phyloP scores from a whole-genome alignment of 192 early-diverging fungal species.

The Backusella australiensis region DNA sequence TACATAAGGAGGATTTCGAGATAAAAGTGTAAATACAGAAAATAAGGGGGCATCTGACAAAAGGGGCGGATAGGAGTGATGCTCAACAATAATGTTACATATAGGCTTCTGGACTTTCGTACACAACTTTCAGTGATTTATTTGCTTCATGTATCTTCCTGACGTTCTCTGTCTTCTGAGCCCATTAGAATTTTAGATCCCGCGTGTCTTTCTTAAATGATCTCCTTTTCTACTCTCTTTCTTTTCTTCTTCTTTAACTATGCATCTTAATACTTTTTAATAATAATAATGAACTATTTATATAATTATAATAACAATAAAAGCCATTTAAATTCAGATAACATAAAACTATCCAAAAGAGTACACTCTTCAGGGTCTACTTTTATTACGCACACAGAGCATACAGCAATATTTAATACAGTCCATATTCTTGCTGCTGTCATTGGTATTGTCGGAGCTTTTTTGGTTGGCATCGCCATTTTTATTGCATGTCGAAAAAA shows the following conservation, averaged over 20 bases:
- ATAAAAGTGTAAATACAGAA: not conserved
- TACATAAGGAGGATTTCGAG: slow-evolving; percentile 2
- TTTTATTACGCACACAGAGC: slow-evolving; percentile 7
- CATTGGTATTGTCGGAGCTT: slow-evolving; percentile 6
- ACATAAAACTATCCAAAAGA: not conserved
- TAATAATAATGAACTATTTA: not conserved
- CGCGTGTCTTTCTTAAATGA: not conserved
- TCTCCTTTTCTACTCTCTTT: slow-evolving; percentile 3
- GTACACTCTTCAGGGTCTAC: not conserved
- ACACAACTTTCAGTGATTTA: not conserved
- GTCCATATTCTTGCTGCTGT: slow-evolving; percentile 18
- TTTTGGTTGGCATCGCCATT: slow-evolving; percentile 5
- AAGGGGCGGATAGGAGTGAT: slow-evolving; percentile 3
- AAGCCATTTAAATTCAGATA: not conserved
- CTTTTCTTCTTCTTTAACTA: not conserved
- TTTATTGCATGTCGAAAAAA: slow-evolving; percentile 11
- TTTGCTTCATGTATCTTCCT: slow-evolving; percentile 17
- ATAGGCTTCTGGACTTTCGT: not conserved
- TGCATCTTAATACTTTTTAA: slow-evolving; percentile 5
- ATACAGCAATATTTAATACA: not conserved
- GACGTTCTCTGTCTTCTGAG: slow-evolving; percentile 14
- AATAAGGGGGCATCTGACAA: not conserved
- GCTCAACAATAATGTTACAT: not conserved
- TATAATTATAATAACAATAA: not conserved
- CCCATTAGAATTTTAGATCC: slow-evolving; percentile 8